Evolutionary conservation across 495 filamentous ascomycete species (phyloP).

Genomic region (Trichoderma erinaceum): DNA sequence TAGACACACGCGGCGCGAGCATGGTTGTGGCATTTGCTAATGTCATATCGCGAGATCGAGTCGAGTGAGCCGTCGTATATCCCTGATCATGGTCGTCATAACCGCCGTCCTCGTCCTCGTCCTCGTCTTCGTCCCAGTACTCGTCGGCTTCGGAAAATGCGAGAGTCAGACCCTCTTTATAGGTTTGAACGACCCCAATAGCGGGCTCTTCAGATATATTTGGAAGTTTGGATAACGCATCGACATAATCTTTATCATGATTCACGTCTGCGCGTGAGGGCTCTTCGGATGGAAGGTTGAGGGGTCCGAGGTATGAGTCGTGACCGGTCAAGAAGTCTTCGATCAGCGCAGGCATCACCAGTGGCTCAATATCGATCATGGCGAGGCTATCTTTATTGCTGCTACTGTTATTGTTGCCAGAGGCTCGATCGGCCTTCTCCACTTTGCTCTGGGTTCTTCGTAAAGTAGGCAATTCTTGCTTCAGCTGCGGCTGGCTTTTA

Average conservation of each 20-base stretch:
- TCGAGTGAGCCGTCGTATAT: conserved; percentile 70
- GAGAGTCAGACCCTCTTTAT: conserved; percentile 21
- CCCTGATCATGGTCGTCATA: conserved; percentile 71
- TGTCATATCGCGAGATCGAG: conserved; percentile 70
- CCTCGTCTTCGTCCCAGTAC: conserved; percentile 71
- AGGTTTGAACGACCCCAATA: conserved; percentile 13
- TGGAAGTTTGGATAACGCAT: conserved; percentile 26
- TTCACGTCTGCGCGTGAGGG: conserved; percentile 25
- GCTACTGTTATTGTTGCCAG: no score
- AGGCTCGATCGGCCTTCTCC: conserved; percentile 17
- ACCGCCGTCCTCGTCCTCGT: conserved; percentile 43
- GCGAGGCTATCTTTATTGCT: background rate
- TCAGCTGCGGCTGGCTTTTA: conserved; percentile 38
- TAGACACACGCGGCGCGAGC: conserved; percentile 64
- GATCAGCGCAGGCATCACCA: background rate
- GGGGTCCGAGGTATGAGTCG: background rate
- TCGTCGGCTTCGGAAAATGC: conserved; percentile 55
- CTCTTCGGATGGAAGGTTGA: background rate
- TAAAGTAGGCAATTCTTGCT: conserved; percentile 25
- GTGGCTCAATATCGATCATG: background rate
- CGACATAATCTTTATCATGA: conserved; percentile 38
- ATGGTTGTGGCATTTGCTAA: conserved; percentile 62
- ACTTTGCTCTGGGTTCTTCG: conserved; percentile 32
- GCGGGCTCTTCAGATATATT: conserved; percentile 16
- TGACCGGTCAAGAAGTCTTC: background rate